Evolutionary conservation across 805 yeast genomes (phyloP), one percentile per base, ranked within the genome.

Genomic region (Ogataea dorogensis): DNA sequence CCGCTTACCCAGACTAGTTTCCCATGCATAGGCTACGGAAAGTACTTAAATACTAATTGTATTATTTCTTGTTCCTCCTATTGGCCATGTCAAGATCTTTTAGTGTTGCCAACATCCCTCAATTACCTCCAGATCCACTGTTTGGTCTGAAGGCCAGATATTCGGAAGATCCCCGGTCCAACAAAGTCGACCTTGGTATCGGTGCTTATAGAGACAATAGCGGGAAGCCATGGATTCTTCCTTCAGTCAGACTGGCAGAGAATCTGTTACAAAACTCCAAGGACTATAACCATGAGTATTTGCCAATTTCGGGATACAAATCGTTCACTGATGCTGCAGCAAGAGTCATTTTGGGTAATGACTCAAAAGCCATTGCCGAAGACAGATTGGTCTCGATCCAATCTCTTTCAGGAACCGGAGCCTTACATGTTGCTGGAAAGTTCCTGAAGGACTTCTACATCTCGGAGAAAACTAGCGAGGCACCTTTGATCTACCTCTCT

Each of bases 161-260:
- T 54, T 53, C 60, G 16, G 68, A 71, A 24, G 94, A 85, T 54
- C 11, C 71, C 3, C 68, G 91, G 40, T 13, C 70, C 2, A 63
- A 65, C 42, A 89, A 87, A 63, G 95, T 87, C 32, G 96, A 88
- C 58, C 69, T 85, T 46, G 91, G 93, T 44, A 86, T 83, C 17
- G 95, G 98, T 36, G 91, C 98, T n/a, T 91, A 91, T 70, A 77
- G 98, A 60, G 96, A 88, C 61, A 79, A 85, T 59, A 53, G 63
- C 17, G 98, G 98, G 35, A 78, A 81, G 60, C 97, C 98, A 31
- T 88, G 86, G 77, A 85, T 89, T 39, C 73, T 91, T 49, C 93
- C 95, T 14, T 69, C 86, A 17, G 88, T 86, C 43, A 71, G 70
- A 53, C 65, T 71, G 49, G 95, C 94, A 28, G 95, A 87, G 63